Percentiles rank a stretch among this genome's conserved stretches.
These are phyloP conservation scores for Vigna hirtella DNA, from an alignment of 306 rosid genomes.

Conservation along the genomic window DNA sequence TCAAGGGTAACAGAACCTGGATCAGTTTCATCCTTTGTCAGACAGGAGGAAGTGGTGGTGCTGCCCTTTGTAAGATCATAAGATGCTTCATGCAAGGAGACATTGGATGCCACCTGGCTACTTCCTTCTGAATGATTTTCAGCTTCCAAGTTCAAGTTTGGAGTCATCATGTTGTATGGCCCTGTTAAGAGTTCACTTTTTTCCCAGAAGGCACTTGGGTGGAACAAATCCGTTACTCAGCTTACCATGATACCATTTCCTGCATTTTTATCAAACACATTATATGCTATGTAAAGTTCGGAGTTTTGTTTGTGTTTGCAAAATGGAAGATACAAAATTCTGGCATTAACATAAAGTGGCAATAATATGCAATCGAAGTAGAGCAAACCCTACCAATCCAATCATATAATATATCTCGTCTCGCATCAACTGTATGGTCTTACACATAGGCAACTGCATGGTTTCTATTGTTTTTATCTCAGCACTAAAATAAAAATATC, in stretches of 20 bases:
- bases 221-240: constrained; percentile 35
- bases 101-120: constrained; percentile 60
- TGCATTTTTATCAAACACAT: constrained; percentile 40
- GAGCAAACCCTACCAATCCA: constrained; percentile 6
- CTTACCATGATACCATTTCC: constrained; percentile 46
- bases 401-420: not conserved
- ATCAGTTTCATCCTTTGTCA: constrained; percentile 55
- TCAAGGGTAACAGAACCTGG: constrained; percentile 63
- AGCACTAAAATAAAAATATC: not conserved
- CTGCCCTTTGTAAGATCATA: constrained; percentile 60
- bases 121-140: constrained; percentile 64
- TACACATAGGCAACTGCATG: not conserved
- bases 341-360: constrained; percentile 30
- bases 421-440: not conserved
- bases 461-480: not conserved
- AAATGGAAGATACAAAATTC: not conserved
- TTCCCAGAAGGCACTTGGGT: constrained; percentile 33
- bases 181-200: constrained; percentile 39
- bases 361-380: constrained; percentile 10
- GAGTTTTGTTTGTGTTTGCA: not conserved
- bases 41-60: constrained; percentile 63
- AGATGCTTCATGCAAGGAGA: constrained; percentile 55
- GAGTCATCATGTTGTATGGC: constrained; percentile 60
- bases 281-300: constrained; percentile 30
- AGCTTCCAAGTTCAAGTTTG: constrained; percentile 72